phyloP scores from a whole-genome alignment of 164 flowering plant genomes.

The Pachysandra terminalis region DNA sequence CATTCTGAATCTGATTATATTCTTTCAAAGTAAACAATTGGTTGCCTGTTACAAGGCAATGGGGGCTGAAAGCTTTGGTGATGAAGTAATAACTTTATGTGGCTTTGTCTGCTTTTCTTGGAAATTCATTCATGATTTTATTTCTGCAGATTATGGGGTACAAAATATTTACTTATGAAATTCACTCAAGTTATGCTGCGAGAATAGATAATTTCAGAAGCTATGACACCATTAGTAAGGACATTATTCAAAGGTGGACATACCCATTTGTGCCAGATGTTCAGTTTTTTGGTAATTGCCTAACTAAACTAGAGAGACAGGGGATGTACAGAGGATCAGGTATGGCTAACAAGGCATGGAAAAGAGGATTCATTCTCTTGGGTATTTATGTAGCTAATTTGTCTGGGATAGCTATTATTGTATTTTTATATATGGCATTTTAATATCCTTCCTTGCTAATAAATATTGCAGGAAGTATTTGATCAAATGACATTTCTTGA shows the following conservation, averaged over 20 bases:
- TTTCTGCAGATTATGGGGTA: slow-evolving; percentile 84
- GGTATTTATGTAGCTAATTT: not conserved
- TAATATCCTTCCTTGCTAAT: not conserved
- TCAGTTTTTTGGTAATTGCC: slow-evolving; percentile 56
- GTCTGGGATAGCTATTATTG: not conserved
- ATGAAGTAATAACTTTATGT: slow-evolving; percentile 61
- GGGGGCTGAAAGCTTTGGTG: not conserved
- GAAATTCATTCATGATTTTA: not conserved
- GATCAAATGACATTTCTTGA: not conserved
- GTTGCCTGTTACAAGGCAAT: slow-evolving; percentile 9
- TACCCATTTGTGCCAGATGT: slow-evolving; percentile 94
- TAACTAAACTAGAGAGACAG: slow-evolving; percentile 67
- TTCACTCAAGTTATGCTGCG: slow-evolving; percentile 90
- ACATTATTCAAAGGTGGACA: slow-evolving; percentile 94
- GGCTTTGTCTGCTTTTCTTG: not conserved
- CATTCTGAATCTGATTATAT: not conserved
- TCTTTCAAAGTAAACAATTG: not conserved
- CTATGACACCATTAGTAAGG: slow-evolving; percentile 88
- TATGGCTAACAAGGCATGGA: slow-evolving; percentile 20
- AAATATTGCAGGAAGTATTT: not conserved
- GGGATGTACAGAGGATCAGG: slow-evolving; percentile 84
- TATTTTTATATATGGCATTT: not conserved
- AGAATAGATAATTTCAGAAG: slow-evolving; percentile 86
- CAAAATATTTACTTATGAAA: slow-evolving; percentile 90
- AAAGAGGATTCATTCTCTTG: not conserved